Conservation (phyloP, 1,284 basidiomycete species). For the Papiliotrema nemorosa region DNA sequence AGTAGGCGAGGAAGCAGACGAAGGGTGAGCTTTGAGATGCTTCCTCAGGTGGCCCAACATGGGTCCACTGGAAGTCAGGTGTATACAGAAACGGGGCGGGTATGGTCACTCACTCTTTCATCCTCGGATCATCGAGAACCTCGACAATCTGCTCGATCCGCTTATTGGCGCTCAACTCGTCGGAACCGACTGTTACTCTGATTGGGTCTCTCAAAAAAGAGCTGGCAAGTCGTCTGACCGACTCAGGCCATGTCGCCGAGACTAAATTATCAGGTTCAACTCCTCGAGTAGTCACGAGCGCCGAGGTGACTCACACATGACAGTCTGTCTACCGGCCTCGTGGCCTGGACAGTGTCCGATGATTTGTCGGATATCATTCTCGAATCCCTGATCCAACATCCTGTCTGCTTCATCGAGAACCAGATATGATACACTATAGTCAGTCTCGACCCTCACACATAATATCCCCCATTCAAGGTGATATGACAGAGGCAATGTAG, state of each 20-base stretch:
- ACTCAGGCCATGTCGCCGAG: conserved; percentile 97
- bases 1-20: conserved; percentile 50
- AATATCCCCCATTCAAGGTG: too few species aligned
- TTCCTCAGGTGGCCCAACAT: conserved; percentile 62
- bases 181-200: conserved; percentile 89
- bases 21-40: conserved; percentile 58
- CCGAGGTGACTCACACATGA: conserved; percentile 72
- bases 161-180: conserved; percentile 92
- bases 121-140: conserved; percentile 80
- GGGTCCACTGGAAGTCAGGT: conserved; percentile 57
- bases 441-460: conserved; percentile 1
- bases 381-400: conserved; percentile 98
- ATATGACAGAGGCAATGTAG: conserved; percentile 7
- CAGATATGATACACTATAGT: conserved; percentile 72
- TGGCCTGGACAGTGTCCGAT: conserved; percentile 70
- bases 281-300: neutral
- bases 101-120: conserved; percentile 67
- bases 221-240: conserved; percentile 87
- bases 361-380: conserved; percentile 94
- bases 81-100: neutral
- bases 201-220: conserved; percentile 85
- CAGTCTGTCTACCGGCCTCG: conserved; percentile 68
- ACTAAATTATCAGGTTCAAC: conserved; percentile 53
- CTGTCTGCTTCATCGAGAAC: conserved; percentile 97
- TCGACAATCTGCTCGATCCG: conserved; percentile 74